A percentile compares a stretch with the other conserved stretches of the same genome.
Evolutionary conservation across 345 rosid species (phyloP).

Genomic region (Lenwebbia sp.): DNA sequence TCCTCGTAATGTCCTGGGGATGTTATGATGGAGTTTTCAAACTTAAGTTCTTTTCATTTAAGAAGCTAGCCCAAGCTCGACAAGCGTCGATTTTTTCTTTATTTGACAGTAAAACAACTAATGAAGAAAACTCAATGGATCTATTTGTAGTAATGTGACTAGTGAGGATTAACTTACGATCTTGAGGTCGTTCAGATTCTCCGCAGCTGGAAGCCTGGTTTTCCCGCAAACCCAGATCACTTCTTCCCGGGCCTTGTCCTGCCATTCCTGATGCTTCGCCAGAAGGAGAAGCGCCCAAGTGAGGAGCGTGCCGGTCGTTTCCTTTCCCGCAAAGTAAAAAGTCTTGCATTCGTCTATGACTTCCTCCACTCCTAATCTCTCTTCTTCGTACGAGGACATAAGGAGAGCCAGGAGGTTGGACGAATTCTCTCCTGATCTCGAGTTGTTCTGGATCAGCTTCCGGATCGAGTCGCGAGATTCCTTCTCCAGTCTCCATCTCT

Average conservation of each 20-base stretch:
- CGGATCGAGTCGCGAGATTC: slow-evolving; percentile 52
- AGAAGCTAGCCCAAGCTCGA: not conserved
- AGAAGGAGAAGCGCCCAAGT: slow-evolving; percentile 60
- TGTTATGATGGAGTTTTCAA: not conserved
- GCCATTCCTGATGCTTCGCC: slow-evolving; percentile 80
- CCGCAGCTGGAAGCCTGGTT: slow-evolving; percentile 19
- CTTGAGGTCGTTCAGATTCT: slow-evolving; percentile 45
- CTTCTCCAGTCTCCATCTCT: slow-evolving; percentile 58
- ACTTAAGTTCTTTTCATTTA: not conserved
- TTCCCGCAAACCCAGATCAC: slow-evolving; percentile 24
- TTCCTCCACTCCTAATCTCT: slow-evolving; percentile 48
- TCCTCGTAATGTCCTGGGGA: not conserved
- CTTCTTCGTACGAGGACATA: slow-evolving; percentile 45
- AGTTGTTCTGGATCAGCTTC: slow-evolving; percentile 31
- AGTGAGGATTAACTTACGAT: slow-evolving; percentile 26
- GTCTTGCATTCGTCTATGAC: slow-evolving; percentile 84
- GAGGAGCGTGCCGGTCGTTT: slow-evolving; percentile 61
- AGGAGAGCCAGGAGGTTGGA: slow-evolving; percentile 48
- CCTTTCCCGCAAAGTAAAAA: slow-evolving; percentile 82
- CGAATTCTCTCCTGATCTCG: slow-evolving; percentile 16
- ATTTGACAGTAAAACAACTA: not conserved
- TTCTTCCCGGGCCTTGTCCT: slow-evolving; percentile 67
- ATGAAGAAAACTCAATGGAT: not conserved
- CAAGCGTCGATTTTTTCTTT: not conserved
- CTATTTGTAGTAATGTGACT: not conserved